Percentiles rank a stretch among this genome's conserved stretches.
phyloP scores from a whole-genome alignment of 2,329 filamentous ascomycete species.

The Thielaviopsis populi region DNA sequence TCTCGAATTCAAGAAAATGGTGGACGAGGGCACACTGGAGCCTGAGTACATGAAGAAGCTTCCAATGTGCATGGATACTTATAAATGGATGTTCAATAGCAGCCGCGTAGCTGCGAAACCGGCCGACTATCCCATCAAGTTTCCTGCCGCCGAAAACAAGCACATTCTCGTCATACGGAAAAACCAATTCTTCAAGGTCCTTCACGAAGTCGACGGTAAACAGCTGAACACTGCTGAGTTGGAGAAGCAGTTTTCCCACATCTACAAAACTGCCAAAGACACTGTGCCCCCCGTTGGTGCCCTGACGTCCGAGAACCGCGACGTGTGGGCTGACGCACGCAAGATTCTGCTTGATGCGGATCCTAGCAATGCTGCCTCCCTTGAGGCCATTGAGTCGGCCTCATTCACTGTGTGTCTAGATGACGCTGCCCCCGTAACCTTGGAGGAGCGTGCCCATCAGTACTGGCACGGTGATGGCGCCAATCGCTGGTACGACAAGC shows the following conservation, averaged over 20 bases:
- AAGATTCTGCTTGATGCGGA: conserved; percentile 60
- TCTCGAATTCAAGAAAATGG: conserved; percentile 88
- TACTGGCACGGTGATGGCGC: conserved; percentile 97
- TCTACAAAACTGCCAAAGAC: conserved; percentile 59
- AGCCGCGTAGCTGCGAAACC: conserved; percentile 71
- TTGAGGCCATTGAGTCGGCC: conserved; percentile 72
- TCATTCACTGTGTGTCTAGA: conserved; percentile 91
- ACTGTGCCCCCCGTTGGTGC: conserved; percentile 61
- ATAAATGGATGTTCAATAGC: conserved; percentile 98
- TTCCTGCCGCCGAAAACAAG: conserved; percentile 56
- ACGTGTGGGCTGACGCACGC: conserved; percentile 79
- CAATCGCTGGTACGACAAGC: conserved; percentile 98
- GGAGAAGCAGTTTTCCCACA: conserved; percentile 70
- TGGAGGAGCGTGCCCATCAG: conserved; percentile 86
- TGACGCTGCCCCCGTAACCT: conserved; percentile 75
- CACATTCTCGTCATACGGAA: conserved; percentile 85
- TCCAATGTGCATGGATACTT: conserved; percentile 96
- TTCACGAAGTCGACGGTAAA: conserved; percentile 64
- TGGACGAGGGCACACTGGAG: conserved; percentile 69
- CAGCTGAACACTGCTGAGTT: conserved; percentile 81
- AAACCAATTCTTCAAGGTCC: conserved; percentile 93
- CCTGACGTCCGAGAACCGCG: conserved; percentile 83
- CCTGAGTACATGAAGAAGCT: conserved; percentile 98
- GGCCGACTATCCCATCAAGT: conserved; percentile 73
- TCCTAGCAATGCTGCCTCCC: conserved; percentile 58